Evolutionary conservation across 2,329 filamentous ascomycete genomes (phyloP).

Genomic region (Dichotomopilus funicola): DNA sequence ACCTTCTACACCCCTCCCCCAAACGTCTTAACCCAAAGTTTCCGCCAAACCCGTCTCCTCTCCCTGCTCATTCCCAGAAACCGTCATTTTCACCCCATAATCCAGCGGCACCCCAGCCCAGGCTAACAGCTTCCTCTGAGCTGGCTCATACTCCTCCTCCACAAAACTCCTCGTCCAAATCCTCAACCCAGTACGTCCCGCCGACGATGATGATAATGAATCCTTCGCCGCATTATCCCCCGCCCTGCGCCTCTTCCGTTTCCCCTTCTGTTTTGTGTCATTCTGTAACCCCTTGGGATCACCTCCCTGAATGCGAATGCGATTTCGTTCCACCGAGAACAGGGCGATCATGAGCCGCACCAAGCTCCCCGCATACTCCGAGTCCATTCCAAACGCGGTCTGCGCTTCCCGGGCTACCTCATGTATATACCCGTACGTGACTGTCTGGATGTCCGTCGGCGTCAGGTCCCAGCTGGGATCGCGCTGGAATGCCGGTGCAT

Average conservation of each 20-base stretch:
- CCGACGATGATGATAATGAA: no score
- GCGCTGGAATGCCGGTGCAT: conserved; percentile 3
- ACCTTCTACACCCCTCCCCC: no score
- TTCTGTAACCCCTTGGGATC: conserved; percentile 17
- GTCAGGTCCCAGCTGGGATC: conserved; percentile 13
- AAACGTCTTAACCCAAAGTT: no score
- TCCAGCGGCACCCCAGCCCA: conserved; percentile 23
- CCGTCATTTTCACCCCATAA: not conserved
- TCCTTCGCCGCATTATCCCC: not conserved
- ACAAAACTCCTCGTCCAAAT: conserved; percentile 17
- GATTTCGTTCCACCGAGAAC: no score
- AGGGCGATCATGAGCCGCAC: no score
- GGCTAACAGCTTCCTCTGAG: conserved; percentile 22
- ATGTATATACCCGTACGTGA: conserved; percentile 23
- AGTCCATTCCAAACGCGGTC: conserved; percentile 22
- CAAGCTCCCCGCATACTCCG: conserved; percentile 10
- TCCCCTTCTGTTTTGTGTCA: conserved; percentile 11
- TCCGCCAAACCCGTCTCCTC: not conserved
- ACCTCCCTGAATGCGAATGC: no score
- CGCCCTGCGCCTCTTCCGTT: conserved; percentile 9
- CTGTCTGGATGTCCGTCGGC: conserved; percentile 16
- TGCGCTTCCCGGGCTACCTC: conserved; percentile 15
- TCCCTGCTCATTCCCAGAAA: not conserved
- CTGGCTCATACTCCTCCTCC: conserved; percentile 18
- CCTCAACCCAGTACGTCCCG: no score